Evolutionary conservation across 495 filamentous ascomycete species (phyloP).

Genomic region (Thermochaetoides thermophila): DNA sequence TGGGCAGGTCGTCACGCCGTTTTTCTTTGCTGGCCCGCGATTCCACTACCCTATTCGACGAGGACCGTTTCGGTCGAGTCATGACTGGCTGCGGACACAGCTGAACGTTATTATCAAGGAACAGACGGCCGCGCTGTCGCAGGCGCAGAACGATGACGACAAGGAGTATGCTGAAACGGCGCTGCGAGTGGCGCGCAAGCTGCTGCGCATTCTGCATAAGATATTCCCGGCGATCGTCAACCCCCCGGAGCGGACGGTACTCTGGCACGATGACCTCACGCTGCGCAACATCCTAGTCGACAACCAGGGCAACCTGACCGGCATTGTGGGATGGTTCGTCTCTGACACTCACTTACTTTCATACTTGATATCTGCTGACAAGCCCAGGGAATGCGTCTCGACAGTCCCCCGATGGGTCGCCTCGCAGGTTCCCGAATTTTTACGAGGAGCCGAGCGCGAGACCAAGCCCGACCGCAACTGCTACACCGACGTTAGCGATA

Average conservation of each 20-base stretch:
- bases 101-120: slow-evolving; percentile 17
- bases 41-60: slow-evolving; percentile 15
- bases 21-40: slow-evolving; percentile 16
- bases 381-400: slow-evolving; percentile 35
- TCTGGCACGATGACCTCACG: slow-evolving; percentile 34
- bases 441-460: slow-evolving; percentile 16
- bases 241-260: slow-evolving; percentile 20
- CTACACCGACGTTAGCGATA: slow-evolving; percentile 17
- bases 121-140: slow-evolving; percentile 9
- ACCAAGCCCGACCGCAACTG: slow-evolving; percentile 17
- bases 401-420: slow-evolving; percentile 33
- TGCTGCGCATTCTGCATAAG: slow-evolving; percentile 14
- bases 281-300: slow-evolving; percentile 37
- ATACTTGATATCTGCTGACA: not conserved
- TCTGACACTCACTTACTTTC: not conserved
- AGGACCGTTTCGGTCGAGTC: slow-evolving; percentile 15
- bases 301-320: slow-evolving; percentile 25
- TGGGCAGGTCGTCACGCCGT: slow-evolving; percentile 13
- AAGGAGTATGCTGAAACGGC: slow-evolving; percentile 14
- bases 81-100: slow-evolving; percentile 18
- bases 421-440: slow-evolving; percentile 30
- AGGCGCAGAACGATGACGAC: slow-evolving; percentile 10
- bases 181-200: slow-evolving; percentile 13
- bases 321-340: slow-evolving; percentile 20
- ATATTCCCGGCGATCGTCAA: slow-evolving; percentile 15